Conservation (phyloP, 805 yeast genomes). For the Yarrowia sp. region DNA sequence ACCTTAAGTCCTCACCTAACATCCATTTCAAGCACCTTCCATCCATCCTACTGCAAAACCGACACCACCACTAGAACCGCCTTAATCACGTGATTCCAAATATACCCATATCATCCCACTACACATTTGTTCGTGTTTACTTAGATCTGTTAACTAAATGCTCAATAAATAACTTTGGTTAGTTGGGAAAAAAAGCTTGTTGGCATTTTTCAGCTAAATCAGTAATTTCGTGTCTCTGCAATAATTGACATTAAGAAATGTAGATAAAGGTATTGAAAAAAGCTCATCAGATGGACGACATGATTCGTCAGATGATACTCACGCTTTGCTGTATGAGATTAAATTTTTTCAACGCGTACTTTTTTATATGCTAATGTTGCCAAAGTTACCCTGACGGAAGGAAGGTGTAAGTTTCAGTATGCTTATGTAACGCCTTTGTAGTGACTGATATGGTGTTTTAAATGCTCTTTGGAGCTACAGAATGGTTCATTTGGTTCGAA, state of each 20-base stretch:
- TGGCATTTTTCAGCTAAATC: neutral
- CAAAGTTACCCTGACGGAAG: neutral
- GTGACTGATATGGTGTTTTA: no score
- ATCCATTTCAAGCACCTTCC: no score
- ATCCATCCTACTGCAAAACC: no score
- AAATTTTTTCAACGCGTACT: neutral
- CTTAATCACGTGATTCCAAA: no score
- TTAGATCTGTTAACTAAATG: neutral
- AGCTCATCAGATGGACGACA: neutral
- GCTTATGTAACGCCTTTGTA: neutral
- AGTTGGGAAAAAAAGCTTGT: neutral
- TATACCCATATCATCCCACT: no score
- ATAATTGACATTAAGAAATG: conserved; percentile 21
- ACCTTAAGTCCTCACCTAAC: no score
- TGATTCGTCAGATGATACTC: neutral
- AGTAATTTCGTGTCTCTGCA: conserved; percentile 22
- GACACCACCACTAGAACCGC: no score
- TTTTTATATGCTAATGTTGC: neutral
- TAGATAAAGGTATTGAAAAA: conserved; percentile 21
- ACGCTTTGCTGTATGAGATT: neutral
- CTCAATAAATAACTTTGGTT: neutral
- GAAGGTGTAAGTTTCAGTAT: conserved; percentile 1
- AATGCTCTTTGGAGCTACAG: no score
- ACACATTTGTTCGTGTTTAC: no score
- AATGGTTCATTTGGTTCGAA: no score